Conservation (phyloP, 73 alveolate species). For the Uronychia setigera region DNA sequence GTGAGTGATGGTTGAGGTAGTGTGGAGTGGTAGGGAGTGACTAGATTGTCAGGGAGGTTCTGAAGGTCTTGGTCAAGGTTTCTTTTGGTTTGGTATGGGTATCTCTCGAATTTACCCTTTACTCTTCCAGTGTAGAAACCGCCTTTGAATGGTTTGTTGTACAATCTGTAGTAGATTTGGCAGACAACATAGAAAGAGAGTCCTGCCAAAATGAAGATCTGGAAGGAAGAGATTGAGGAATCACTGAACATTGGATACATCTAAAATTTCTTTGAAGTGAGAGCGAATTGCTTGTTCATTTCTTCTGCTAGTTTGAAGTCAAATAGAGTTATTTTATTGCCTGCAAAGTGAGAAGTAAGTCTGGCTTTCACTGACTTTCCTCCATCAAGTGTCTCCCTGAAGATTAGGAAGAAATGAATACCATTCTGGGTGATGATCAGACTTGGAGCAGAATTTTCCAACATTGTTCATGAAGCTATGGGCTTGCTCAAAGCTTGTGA, state of each 20-base stretch:
- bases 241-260: conserved; percentile 18
- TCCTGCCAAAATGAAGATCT: background rate
- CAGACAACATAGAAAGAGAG: background rate
- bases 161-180: background rate
- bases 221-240: background rate
- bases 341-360: conserved; percentile 59
- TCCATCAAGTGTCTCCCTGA: background rate
- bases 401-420: background rate
- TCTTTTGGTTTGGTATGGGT: background rate
- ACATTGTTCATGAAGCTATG: conserved; percentile 41
- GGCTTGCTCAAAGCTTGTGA: conserved; percentile 41
- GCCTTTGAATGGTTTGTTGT: background rate
- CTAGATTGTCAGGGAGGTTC: too few relatives aligned
- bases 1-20: too few relatives aligned
- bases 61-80: background rate
- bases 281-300: conserved; percentile 44
- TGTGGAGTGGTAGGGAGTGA: too few relatives aligned
- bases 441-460: conserved; percentile 14
- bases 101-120: background rate
- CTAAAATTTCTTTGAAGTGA: conserved; percentile 10
- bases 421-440: conserved; percentile 71
- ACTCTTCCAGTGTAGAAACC: background rate
- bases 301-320: conserved; percentile 60
- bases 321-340: conserved; percentile 49
- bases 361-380: conserved; percentile 27